Percentiles rank a stretch among this genome's conserved stretches.
phyloP scores from a whole-genome alignment of 2,329 filamentous ascomycete species.

The Rutstroemia sp. region DNA sequence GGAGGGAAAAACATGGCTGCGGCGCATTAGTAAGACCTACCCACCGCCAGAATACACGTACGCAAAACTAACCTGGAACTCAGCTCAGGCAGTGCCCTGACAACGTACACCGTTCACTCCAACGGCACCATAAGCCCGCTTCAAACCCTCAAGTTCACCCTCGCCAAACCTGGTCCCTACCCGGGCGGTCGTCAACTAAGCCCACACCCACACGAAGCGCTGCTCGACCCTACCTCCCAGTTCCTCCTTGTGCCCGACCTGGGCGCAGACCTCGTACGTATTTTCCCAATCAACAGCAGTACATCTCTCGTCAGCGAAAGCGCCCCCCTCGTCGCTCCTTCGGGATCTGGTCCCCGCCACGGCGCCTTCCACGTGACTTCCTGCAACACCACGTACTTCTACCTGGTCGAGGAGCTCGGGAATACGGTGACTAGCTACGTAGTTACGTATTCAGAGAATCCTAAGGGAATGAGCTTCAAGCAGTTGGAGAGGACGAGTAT shows the following conservation, averaged over 20 bases:
- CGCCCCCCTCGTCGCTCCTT: slow-evolving; percentile 29
- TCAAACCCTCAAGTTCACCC: slow-evolving; percentile 36
- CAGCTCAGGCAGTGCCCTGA: slow-evolving; percentile 16
- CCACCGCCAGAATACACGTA: neutral
- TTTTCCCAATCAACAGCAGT: slow-evolving; percentile 37
- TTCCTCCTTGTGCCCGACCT: slow-evolving; percentile 47
- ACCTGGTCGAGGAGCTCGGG: slow-evolving; percentile 40
- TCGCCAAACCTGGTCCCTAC: slow-evolving; percentile 30
- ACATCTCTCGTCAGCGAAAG: slow-evolving; percentile 31
- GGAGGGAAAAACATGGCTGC: slow-evolving; percentile 29
- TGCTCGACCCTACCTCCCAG: slow-evolving; percentile 43
- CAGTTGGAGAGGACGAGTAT: slow-evolving; percentile 41
- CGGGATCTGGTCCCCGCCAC: slow-evolving; percentile 46
- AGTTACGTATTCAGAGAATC: slow-evolving; percentile 40
- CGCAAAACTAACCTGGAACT: slow-evolving; percentile 14
- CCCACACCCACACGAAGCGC: slow-evolving; percentile 43
- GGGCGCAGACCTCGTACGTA: slow-evolving; percentile 41
- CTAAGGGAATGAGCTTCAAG: slow-evolving; percentile 34
- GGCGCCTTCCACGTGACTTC: slow-evolving; percentile 36
- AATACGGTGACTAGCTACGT: slow-evolving; percentile 43
- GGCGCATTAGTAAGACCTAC: slow-evolving; percentile 26
- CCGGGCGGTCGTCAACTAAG: slow-evolving; percentile 34
- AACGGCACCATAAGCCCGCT: slow-evolving; percentile 15
- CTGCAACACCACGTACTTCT: slow-evolving; percentile 26
- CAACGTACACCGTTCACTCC: neutral